Base-by-base conservation (phyloP, 2,329 filamentous ascomycete genomes). In the Epichloe gansuensis region DNA sequence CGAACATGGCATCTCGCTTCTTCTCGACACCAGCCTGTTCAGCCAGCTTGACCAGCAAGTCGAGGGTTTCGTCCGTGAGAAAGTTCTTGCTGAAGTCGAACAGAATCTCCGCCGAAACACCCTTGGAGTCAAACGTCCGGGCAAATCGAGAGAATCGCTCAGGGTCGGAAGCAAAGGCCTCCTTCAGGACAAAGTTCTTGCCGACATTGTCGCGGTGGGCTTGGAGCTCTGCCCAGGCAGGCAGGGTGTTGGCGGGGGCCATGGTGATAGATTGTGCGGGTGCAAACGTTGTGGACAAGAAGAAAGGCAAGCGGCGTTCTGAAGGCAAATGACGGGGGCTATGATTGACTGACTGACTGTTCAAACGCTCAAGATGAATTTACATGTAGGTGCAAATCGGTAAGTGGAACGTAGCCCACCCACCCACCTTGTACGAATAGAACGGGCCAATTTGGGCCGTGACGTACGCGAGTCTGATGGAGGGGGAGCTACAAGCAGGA, bases 61-160 rank as follows among this genome's bases (percentile, higher is more conserved):
- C 78, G 50, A 97, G 76, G 4, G 91, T 97, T 73, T 97, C 91
- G 61, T 95, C 88, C 57, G 86, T 93, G 63, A 97, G 71, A 72
- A 98, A 91, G 81, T 98, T 98, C 83, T 98, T 98, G 76, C 86
- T 93, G 75, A 95, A 98, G 73, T 98, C 93, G 72, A 97, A 98
- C 58, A 98, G 81, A 64, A 94, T 93, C 59, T 96, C 89, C 61
- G 82, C 84, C 65, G 94, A 88, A 60, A 86, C 84, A 51, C 80
- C 91, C 34, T 83, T 76, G 72, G 94, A 90, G 62, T 80, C 75
- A 72, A 97, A 95, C 65, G 81, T 88, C 69, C 84, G 87, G 67
- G 83, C 87, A 76, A 95, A 91, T 73, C 93, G 95, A 65, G 85
- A 73, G 76, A 96, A 97, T 58, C 93, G 89, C 67, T 86, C 69